Conservation (phyloP, 805 yeast genomes). For the Metschnikowia hibisci region DNA sequence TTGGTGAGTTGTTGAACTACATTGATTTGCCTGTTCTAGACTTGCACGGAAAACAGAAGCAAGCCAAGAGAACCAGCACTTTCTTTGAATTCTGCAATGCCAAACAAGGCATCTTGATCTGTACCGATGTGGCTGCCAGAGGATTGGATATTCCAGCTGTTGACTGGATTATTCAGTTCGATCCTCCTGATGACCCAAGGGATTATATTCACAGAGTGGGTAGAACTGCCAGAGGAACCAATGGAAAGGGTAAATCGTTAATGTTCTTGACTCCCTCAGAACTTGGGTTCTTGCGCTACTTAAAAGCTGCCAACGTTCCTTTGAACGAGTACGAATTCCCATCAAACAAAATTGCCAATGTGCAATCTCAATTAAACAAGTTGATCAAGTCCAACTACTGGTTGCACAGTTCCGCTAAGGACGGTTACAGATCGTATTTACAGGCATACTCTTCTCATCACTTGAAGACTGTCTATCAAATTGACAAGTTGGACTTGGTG, state of each 20-base stretch:
- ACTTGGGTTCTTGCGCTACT: slow-evolving; percentile 88
- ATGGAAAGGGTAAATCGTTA: slow-evolving; percentile 87
- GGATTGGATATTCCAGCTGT: slow-evolving; percentile 98
- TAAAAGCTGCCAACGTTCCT: slow-evolving; percentile 96
- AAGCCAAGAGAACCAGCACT: slow-evolving; percentile 96
- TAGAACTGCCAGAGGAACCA: slow-evolving; percentile 91
- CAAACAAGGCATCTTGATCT: slow-evolving; percentile 83
- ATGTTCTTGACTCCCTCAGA: slow-evolving; percentile 95
- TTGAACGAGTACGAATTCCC: slow-evolving; percentile 97
- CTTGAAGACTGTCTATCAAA: slow-evolving; percentile 91
- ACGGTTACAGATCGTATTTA: slow-evolving; percentile 92
- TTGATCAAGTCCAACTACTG: slow-evolving; percentile 88
- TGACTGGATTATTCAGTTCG: slow-evolving; percentile 98
- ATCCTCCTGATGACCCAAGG: slow-evolving; percentile 99
- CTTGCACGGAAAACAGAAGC: slow-evolving; percentile 97
- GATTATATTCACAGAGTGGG: slow-evolving; percentile 99
- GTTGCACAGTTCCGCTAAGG: slow-evolving; percentile 93
- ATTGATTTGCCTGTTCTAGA: slow-evolving; percentile 96
- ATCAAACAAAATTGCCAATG: slow-evolving; percentile 87
- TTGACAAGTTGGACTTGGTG: slow-evolving; percentile 88
- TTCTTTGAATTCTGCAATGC: slow-evolving; percentile 98
- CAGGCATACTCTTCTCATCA: slow-evolving; percentile 98
- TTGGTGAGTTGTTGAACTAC: slow-evolving; percentile 90
- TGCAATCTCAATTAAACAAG: slow-evolving; percentile 89
- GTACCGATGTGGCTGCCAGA: slow-evolving; percentile 99